These are phyloP conservation scores for Sporothrix schenckii DNA, from an alignment of 2,329 filamentous ascomycete genomes.

Conservation along the genomic window DNA sequence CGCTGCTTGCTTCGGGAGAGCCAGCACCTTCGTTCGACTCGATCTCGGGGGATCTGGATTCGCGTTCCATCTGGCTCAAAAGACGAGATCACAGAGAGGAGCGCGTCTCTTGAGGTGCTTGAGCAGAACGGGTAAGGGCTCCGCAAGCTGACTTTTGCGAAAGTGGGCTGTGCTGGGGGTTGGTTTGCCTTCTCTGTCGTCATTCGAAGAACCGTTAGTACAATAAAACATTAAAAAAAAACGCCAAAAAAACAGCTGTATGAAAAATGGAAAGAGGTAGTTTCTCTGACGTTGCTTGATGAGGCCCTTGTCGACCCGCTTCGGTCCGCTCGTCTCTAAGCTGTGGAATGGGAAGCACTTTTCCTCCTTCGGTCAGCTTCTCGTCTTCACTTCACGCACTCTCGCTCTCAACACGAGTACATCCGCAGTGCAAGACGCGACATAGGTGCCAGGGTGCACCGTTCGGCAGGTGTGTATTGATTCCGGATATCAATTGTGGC, in stretches of 20 bases:
- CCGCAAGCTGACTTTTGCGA: constrained; percentile 17
- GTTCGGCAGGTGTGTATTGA: background rate
- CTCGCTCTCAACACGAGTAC: constrained; percentile 27
- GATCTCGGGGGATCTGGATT: constrained; percentile 48
- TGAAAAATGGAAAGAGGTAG: too few species aligned
- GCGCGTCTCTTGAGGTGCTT: background rate
- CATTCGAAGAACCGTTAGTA: constrained; percentile 8
- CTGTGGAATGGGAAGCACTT: background rate
- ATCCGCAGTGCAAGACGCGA: background rate
- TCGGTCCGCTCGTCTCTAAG: background rate
- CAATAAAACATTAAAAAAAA: background rate
- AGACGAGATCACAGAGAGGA: constrained; percentile 13
- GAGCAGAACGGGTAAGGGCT: background rate
- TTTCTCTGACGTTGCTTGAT: background rate
- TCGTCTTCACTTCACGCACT: constrained; percentile 18
- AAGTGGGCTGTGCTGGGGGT: constrained; percentile 10
- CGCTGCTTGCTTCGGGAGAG: constrained; percentile 65
- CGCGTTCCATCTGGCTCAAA: constrained; percentile 57
- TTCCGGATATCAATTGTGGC: background rate
- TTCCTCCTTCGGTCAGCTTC: constrained; percentile 8
- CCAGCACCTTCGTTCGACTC: constrained; percentile 61
- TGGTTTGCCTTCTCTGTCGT: background rate
- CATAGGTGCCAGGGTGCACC: constrained; percentile 25
- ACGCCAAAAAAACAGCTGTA: background rate
- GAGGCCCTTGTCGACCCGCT: constrained; percentile 6